Evolutionary conservation across 78 protist genomes (phyloP), one percentile per base, ranked within the genome.

Genomic region (Dictyostelium discoideum): DNA sequence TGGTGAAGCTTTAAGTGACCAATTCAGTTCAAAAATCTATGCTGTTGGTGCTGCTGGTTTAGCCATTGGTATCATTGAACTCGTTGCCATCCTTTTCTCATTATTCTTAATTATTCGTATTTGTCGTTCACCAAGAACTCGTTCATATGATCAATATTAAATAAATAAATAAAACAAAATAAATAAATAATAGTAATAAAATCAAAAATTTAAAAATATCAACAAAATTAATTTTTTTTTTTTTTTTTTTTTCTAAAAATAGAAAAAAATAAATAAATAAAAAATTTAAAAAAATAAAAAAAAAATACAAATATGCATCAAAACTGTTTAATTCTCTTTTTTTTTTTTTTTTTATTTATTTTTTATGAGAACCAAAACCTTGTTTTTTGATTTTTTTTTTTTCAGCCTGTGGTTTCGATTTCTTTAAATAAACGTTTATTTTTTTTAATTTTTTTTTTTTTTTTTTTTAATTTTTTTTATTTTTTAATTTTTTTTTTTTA

Each of bases 51-150:
- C 84, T 82, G 87, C 88, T 73, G 95, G 78, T 72, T 65, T 90
- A 16, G 63, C 94, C 29, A 82, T 90, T 37, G 95, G 95, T 90
- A 60, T 90, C 54, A 82, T 90, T 82, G 95, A 90, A 72, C 84
- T 90, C 24, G 50, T 90, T 72, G 72, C 85, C 16, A 90, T 90
- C 87, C 60, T 90, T 42, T 90, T 90, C 88, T 86, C 95, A 7
- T 77, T 90, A 40, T 90, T 90, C 95, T 83, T 90, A 44, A 90
- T 90, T 32, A 50, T 90, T 85, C 87, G 95, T 83, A 90, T 90
- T 69, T 90, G 95, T 80, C 72, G 78, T 26, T 81, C 73, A 40
- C 95, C 95, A 90, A 90, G 95, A 90, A 69, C 95, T 81, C 84
- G 84, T 44, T 90, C 95, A 90, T 90, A 88, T 46, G 94, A 88